These are phyloP conservation scores for Aspergillus wentii DNA, from an alignment of 495 filamentous ascomycete species.

Conservation along the genomic window DNA sequence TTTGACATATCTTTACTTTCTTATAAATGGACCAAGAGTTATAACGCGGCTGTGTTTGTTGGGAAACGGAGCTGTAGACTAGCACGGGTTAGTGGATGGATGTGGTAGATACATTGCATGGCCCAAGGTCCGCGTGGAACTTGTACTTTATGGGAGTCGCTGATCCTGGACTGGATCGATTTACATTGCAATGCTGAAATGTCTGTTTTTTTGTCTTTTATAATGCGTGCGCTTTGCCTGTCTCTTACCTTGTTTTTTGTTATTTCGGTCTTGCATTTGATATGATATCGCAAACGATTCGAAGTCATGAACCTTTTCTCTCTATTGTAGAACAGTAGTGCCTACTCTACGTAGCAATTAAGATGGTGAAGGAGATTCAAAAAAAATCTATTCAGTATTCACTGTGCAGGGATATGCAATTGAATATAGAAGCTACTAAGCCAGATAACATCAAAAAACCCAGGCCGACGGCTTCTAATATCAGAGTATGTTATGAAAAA, in stretches of 20 bases:
- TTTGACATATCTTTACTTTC: no score
- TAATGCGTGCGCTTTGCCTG: constrained; percentile 5
- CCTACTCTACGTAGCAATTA: no score
- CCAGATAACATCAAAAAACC: no score
- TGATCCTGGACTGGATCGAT: constrained; percentile 14
- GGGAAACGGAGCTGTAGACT: neutral
- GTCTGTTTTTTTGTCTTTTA: constrained; percentile 8
- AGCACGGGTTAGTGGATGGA: constrained; percentile 4
- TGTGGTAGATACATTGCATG: constrained; percentile 23
- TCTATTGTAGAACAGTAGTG: no score
- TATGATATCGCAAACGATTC: no score
- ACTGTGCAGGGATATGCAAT: neutral
- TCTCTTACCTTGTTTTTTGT: neutral
- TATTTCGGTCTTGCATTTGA: no score
- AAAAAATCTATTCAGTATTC: no score
- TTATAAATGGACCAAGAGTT: neutral
- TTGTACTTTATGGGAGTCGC: constrained; percentile 24
- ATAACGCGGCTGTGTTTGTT: neutral
- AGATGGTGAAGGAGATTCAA: no score
- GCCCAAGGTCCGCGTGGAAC: constrained; percentile 12
- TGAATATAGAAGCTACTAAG: no score
- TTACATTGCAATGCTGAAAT: constrained; percentile 17
- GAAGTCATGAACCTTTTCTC: no score
- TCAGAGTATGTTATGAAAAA: no score
- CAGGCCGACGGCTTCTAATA: no score